These are phyloP conservation scores for Rhizopus sp. DNA, from an alignment of 371 early-diverging fungal species.

Conservation along the genomic window DNA sequence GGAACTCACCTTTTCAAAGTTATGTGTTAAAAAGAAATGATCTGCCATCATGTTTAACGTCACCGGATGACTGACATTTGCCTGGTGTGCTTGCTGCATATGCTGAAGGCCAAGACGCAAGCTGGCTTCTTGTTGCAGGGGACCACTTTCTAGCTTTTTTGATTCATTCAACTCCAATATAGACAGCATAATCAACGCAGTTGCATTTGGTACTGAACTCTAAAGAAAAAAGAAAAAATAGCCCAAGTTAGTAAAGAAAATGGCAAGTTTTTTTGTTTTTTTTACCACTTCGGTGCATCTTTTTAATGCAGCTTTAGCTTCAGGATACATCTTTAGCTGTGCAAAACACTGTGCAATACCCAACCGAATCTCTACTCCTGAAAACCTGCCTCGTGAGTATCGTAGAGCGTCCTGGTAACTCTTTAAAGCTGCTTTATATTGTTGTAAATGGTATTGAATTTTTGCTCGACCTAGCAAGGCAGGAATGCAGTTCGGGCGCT, in stretches of 20 bases:
- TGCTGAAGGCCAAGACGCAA: constrained; percentile 46
- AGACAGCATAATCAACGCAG: constrained; percentile 72
- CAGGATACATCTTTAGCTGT: constrained; percentile 65
- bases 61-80: constrained; percentile 52
- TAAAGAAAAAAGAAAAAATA: not conserved
- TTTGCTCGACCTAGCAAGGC: constrained; percentile 79
- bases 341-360: constrained; percentile 88
- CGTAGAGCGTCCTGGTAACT: constrained; percentile 76
- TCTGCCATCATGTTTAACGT: constrained; percentile 60
- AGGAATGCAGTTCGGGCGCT: constrained; percentile 67
- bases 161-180: constrained; percentile 79
- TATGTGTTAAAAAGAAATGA: constrained; percentile 53
- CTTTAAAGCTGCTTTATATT: constrained; percentile 65
- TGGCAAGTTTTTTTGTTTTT: not conserved
- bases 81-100: constrained; percentile 52
- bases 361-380: constrained; percentile 71
- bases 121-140: constrained; percentile 38
- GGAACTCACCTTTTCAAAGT: constrained; percentile 44
- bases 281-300: constrained; percentile 68
- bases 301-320: constrained; percentile 74
- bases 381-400: constrained; percentile 49
- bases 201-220: constrained; percentile 46
- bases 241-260: not conserved
- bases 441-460: constrained; percentile 57
- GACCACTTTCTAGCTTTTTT: constrained; percentile 41